Conservation (phyloP, 768 basidiomycete genomes). For the Lactarius deliciosus region DNA sequence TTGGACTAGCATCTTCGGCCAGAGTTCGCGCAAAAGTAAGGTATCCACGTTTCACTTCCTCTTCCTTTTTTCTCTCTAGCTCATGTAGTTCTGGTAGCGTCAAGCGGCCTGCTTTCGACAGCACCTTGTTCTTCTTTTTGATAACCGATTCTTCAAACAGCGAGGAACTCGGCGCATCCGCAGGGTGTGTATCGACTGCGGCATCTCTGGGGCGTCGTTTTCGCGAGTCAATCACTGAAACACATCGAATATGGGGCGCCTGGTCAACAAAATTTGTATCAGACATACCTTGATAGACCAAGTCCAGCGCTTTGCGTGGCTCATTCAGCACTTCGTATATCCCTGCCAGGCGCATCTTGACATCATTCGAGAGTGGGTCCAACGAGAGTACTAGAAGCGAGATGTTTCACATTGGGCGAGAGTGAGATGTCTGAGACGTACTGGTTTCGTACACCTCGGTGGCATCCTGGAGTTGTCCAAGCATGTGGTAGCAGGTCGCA, state of each 20-base stretch:
- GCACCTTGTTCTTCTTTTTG: conserved; percentile 40
- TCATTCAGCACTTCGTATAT: conserved; percentile 84
- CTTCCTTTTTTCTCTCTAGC: conserved; percentile 40
- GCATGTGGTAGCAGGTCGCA: conserved; percentile 76
- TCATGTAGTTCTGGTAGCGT: conserved; percentile 51
- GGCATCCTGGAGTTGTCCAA: conserved; percentile 73
- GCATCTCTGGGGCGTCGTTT: conserved; percentile 31
- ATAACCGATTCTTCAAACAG: conserved; percentile 60
- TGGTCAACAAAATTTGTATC: neutral
- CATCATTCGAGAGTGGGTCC: conserved; percentile 75
- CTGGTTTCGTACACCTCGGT: conserved; percentile 83
- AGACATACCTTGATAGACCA: conserved; percentile 76
- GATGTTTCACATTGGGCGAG: neutral
- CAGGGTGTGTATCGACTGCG: conserved; percentile 25
- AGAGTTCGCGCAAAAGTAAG: conserved; percentile 57
- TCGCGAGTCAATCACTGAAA: conserved; percentile 41
- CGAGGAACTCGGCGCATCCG: conserved; percentile 43
- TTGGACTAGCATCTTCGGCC: conserved; percentile 51
- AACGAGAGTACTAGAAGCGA: conserved; percentile 58
- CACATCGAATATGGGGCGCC: neutral
- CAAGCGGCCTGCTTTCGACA: conserved; percentile 43
- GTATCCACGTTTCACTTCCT: conserved; percentile 63
- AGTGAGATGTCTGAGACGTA: conserved; percentile 37
- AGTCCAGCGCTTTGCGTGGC: conserved; percentile 74
- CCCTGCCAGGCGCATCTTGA: conserved; percentile 87